Percentiles rank a stretch among this genome's conserved stretches.
These are phyloP conservation scores for Yamadazyma phyllophila DNA, from an alignment of 805 yeast species.

Conservation along the genomic window DNA sequence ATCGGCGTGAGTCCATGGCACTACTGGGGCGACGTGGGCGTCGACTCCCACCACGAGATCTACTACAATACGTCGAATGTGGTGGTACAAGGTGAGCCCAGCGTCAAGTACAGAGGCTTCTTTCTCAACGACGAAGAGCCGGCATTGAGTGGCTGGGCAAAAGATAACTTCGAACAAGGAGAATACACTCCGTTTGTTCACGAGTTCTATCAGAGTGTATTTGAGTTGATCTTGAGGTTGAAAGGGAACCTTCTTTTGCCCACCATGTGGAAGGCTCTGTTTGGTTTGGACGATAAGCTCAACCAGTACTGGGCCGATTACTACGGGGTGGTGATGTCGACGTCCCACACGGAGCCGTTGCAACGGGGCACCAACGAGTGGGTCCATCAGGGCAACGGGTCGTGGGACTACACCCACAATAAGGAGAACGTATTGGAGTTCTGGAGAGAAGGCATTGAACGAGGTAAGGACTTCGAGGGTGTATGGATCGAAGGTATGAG, in stretches of 20 bases:
- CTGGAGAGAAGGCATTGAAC: constrained; percentile 17
- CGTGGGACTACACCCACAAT: constrained; percentile 18
- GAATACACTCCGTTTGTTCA: constrained; percentile 15
- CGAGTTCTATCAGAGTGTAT: constrained; percentile 15
- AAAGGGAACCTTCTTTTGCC: constrained; percentile 19
- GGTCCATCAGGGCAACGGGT: constrained; percentile 14
- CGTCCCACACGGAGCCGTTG: constrained; percentile 20
- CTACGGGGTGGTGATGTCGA: constrained; percentile 19
- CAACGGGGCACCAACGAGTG: constrained; percentile 19
- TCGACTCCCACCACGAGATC: constrained; percentile 10
- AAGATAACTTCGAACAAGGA: constrained; percentile 13
- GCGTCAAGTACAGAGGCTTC: constrained; percentile 17
- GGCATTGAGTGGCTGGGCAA: constrained; percentile 16
- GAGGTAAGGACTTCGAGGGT: constrained; percentile 16
- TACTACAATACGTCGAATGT: constrained; percentile 9
- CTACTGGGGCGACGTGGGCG: constrained; percentile 17
- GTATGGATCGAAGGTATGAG: constrained; percentile 20
- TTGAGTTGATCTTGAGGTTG: constrained; percentile 15
- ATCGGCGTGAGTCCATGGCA: constrained; percentile 20
- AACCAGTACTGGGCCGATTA: constrained; percentile 20
- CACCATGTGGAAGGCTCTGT: constrained; percentile 19
- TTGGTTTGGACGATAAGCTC: constrained; percentile 16
- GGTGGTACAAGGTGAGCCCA: constrained; percentile 16
- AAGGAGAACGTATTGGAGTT: constrained; percentile 16
- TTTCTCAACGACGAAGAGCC: constrained; percentile 20